Base-by-base conservation (phyloP, 768 basidiomycete species). In the Fibroporia radiculosa region DNA sequence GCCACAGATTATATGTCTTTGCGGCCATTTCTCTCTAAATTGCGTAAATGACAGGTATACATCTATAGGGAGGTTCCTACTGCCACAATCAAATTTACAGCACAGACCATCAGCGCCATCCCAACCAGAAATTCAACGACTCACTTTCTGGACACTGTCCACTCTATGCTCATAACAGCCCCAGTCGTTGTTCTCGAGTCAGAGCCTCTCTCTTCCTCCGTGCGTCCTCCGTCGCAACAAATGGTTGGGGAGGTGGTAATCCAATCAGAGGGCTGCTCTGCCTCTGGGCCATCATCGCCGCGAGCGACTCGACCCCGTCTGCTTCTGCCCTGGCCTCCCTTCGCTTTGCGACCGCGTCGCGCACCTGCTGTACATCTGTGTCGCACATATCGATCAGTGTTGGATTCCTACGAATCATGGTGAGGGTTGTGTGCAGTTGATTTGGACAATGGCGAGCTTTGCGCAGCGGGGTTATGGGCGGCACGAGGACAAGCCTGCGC, bases 321-420 rank as follows among this genome's bases (percentile, higher is more conserved):
- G 54, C 42, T 38, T 36, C 19, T 18, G 39, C 46, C 20, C 49
- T 43, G 5, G 49, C 50, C 8, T 54, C 56, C 48, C 62, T 64
- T 46, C 56, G 58, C 29, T 53, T 56, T 29, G 77, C 55, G 16
- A 73, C 67, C 56, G 81, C 62, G 39, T 81, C 77, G 32, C 85
- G 78, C 32, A 89, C 69, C 49, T 87, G 85, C 66, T 89, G 82
- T 23, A 91, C 81, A 59, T 90, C 88, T 18, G 70, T 61, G 60
- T 89, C 86, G 48, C 69, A 77, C 77, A 91, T 78, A 23, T 73
- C 75, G 51, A 91, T 84, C 44, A 84, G 71, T 1, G 87, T 87
- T 4, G 88, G 86, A 18, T 73, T 71, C 39, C 87, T 72, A 40
- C 88, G 78, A 57, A 91, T 84, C 88, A 91, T 71, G n/a, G 31